A percentile compares a stretch with the other conserved stretches of the same genome.
Evolutionary conservation across 306 rosid genomes (phyloP).

Genomic region (Lagenaria siceraria): DNA sequence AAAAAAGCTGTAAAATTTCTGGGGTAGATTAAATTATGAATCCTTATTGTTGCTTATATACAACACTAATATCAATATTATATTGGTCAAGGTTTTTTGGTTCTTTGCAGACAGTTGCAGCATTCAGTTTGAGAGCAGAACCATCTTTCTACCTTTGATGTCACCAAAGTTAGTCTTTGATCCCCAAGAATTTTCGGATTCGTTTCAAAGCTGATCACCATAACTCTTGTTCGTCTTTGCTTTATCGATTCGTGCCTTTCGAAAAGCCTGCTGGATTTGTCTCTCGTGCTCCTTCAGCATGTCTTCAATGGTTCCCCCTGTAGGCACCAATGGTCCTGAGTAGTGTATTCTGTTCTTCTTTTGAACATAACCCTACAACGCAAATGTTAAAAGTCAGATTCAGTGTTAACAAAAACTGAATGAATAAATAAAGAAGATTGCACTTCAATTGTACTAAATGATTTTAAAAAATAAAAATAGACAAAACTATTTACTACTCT

Average conservation of each 20-base stretch:
- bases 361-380: conserved; percentile 34
- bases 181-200: neutral
- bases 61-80: neutral
- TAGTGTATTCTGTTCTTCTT: conserved; percentile 73
- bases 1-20: neutral
- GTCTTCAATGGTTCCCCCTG: conserved; percentile 70
- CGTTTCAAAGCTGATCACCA: neutral
- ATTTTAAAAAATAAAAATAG: neutral
- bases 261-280: conserved; percentile 82
- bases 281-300: conserved; percentile 84
- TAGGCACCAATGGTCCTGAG: conserved; percentile 82
- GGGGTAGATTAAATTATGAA: neutral
- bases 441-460: neutral
- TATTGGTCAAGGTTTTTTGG: neutral
- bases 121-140: neutral
- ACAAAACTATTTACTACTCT: neutral
- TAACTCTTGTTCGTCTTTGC: conserved; percentile 18
- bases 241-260: conserved; percentile 50
- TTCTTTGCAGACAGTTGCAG: neutral
- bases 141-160: neutral
- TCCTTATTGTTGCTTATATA: neutral
- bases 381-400: conserved; percentile 1
- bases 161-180: neutral
- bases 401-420: neutral
- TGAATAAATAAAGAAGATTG: neutral